These are phyloP conservation scores for Scolecobasidium constrictum DNA, from an alignment of 2,329 filamentous ascomycete species.

Conservation along the genomic window DNA sequence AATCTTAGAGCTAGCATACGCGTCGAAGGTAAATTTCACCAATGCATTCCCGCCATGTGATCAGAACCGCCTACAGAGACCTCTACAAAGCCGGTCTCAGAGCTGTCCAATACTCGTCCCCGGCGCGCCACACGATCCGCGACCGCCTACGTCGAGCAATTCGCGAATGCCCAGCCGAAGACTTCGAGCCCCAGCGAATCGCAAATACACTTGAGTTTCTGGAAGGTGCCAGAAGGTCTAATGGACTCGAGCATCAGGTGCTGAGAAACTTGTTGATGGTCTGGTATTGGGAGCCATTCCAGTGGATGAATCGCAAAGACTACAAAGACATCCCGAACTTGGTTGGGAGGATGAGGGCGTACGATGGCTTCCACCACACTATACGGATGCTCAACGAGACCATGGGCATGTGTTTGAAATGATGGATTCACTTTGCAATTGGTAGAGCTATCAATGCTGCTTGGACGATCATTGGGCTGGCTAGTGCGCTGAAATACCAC, in stretches of 20 bases:
- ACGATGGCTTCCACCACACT: constrained; percentile 39
- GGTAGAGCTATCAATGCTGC: too few species aligned
- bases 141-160: constrained; percentile 35
- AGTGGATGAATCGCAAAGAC: constrained; percentile 14
- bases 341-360: background rate
- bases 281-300: constrained; percentile 31
- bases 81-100: constrained; percentile 57
- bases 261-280: constrained; percentile 54
- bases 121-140: constrained; percentile 52
- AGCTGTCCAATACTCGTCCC: constrained; percentile 61
- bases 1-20: background rate
- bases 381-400: constrained; percentile 63
- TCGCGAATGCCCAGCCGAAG: constrained; percentile 20
- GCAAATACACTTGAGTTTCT: constrained; percentile 62
- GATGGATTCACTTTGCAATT: background rate
- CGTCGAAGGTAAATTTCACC: too few species aligned
- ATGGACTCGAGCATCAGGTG: constrained; percentile 60
- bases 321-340: constrained; percentile 3
- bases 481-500: too few species aligned
- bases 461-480: too few species aligned
- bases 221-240: constrained; percentile 49
- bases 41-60: constrained; percentile 5
- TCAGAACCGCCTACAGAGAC: constrained; percentile 57
- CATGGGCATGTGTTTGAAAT: constrained; percentile 49
- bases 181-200: constrained; percentile 35